Percentiles rank a stretch among this genome's conserved stretches.
These are phyloP conservation scores for Polyporus arcularius DNA, from an alignment of 768 basidiomycete species.

Conservation along the genomic window DNA sequence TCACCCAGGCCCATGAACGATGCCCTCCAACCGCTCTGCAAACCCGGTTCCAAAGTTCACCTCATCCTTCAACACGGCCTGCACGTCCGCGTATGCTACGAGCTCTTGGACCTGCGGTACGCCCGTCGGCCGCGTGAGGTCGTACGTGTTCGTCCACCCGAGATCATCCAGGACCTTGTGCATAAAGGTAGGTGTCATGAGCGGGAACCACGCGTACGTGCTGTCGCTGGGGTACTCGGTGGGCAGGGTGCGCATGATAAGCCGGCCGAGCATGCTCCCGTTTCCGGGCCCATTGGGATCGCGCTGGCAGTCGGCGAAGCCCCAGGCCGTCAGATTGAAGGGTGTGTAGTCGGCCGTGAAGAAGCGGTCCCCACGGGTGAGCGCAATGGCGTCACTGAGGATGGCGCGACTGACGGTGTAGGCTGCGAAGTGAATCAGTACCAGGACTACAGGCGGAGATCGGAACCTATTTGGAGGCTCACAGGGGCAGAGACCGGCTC, in stretches of 20 bases:
- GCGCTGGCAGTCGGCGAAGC: slow-evolving; percentile 80
- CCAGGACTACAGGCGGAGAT: background rate
- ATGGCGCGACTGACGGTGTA: slow-evolving; percentile 87
- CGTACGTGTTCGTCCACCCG: slow-evolving; percentile 54
- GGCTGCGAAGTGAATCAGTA: slow-evolving; percentile 37
- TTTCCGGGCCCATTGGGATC: slow-evolving; percentile 71
- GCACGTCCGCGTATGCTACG: slow-evolving; percentile 51
- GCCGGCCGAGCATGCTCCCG: slow-evolving; percentile 72
- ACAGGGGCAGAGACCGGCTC: slow-evolving; percentile 87
- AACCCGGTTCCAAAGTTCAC: slow-evolving; percentile 51
- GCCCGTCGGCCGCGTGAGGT: slow-evolving; percentile 49
- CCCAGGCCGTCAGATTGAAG: slow-evolving; percentile 81
- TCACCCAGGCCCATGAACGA: slow-evolving; percentile 65
- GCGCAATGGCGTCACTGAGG: slow-evolving; percentile 81
- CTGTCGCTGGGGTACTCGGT: slow-evolving; percentile 68
- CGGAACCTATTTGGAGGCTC: slow-evolving; percentile 13
- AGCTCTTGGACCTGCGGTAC: slow-evolving; percentile 34
- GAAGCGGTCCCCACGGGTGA: slow-evolving; percentile 83
- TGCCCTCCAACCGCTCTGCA: slow-evolving; percentile 47
- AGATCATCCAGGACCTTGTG: slow-evolving; percentile 56
- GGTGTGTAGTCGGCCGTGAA: slow-evolving; percentile 83
- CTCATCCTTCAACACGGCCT: slow-evolving; percentile 49
- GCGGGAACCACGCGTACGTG: slow-evolving; percentile 85
- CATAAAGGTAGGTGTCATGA: slow-evolving; percentile 80
- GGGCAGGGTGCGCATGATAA: slow-evolving; percentile 75